phyloP scores from a whole-genome alignment of 164 flowering plant species.

The Umbellularia californica region DNA sequence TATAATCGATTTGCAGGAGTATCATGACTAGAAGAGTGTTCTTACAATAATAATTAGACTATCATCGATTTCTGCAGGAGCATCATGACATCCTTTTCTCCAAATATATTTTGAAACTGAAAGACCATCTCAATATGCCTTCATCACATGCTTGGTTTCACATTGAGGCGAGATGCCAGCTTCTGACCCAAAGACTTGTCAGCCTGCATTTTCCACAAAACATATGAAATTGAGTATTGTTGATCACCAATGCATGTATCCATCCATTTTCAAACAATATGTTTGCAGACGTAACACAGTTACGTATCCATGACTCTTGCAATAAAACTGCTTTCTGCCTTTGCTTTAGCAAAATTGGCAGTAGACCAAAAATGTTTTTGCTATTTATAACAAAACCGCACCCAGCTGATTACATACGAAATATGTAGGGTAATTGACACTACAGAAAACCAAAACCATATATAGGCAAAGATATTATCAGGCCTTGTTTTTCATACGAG shows the following conservation, averaged over 20 bases:
- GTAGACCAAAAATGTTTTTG: neutral
- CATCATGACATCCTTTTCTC: neutral
- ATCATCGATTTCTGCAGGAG: slow-evolving; percentile 2
- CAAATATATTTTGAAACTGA: slow-evolving; percentile 10
- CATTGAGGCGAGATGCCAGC: slow-evolving; percentile 71
- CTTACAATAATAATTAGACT: neutral
- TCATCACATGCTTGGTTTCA: slow-evolving; percentile 63
- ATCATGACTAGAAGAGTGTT: neutral
- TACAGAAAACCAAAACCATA: too few species aligned
- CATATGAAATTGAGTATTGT: neutral
- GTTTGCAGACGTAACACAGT: neutral
- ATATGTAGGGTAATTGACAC: neutral
- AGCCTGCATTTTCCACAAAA: slow-evolving; percentile 40
- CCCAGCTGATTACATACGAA: neutral
- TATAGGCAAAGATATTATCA: too few species aligned
- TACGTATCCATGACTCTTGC: neutral
- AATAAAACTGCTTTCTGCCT: neutral
- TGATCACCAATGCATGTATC: neutral
- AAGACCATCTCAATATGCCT: slow-evolving; percentile 3
- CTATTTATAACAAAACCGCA: neutral
- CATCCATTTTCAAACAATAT: neutral
- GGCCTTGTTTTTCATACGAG: too few species aligned
- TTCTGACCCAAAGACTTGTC: slow-evolving; percentile 87
- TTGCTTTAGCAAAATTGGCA: neutral
- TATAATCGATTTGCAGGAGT: neutral